Evolutionary conservation across 345 rosid genomes (phyloP), one percentile per base, ranked within the genome.

Genomic region (Acer negundo): DNA sequence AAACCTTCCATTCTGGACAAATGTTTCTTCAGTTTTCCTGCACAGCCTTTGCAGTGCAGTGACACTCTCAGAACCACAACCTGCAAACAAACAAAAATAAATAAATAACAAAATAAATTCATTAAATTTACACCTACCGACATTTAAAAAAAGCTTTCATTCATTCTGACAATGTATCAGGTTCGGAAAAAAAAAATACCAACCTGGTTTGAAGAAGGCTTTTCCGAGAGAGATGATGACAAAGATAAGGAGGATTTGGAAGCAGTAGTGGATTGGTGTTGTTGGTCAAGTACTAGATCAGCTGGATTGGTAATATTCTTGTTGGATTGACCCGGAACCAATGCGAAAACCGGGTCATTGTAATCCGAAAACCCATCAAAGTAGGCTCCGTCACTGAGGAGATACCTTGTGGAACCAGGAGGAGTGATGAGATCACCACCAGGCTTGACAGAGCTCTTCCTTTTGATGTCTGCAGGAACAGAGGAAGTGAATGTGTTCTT

Each of bases 11-110:
- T 91, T 92, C 82, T 93, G 42, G 98, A 85, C 55, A 93, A 71
- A 86, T 95, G 98, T 83, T 95, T 95, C 82, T 93, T 88, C 58
- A 95, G 84, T 93, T 93, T 93, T 67, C 89, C 93, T 85, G 89
- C 97, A 75, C 97, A 95, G 51, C 95, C 98, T 92, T 83, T 92
- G 80, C 98, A 93, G 82, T 95, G 97, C 22, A 95, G 80, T 67
- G 98, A 95, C 82, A 95, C 98, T 84, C 91, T 89, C 83, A 94
- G 81, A 70, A 90, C 98, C 72, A 93, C 98, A 53, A 91, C 93
- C 91, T 92, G 90, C 68, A 80, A 77, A 22, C 66, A 63, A 35
- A 35, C 38, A 35, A 35, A 35, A 35, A 0, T 0, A 35, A 35
- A 3, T 0, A 59, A 67, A 28, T 7, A 28, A 35, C 6, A 4